phyloP scores from a whole-genome alignment of 164 flowering plant species.

The Vitis amurensis region DNA sequence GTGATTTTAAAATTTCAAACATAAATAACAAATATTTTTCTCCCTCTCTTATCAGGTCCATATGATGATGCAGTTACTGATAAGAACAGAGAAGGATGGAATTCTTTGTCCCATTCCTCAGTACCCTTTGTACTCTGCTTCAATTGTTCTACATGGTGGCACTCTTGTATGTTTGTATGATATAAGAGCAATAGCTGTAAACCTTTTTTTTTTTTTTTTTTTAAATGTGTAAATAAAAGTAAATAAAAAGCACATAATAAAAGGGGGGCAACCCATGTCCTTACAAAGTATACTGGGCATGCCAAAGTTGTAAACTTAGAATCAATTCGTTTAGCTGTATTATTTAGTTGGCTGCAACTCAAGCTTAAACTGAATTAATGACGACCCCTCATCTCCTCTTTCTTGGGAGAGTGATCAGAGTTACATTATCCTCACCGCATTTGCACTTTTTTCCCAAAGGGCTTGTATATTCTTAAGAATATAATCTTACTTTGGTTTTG shows the following conservation, averaged over 20 bases:
- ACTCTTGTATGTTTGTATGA: constrained; percentile 63
- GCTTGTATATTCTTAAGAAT: neutral
- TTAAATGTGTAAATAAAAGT: too few relatives aligned
- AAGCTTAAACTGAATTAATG: too few relatives aligned
- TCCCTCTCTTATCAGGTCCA: constrained; percentile 61
- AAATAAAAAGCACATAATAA: too few relatives aligned
- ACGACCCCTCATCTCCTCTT: too few relatives aligned
- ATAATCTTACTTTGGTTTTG: constrained; percentile 8
- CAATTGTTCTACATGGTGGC: constrained; percentile 98
- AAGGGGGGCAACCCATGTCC: too few relatives aligned
- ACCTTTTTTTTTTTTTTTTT: neutral
- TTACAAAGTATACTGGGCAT: too few relatives aligned
- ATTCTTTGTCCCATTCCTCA: constrained; percentile 98
- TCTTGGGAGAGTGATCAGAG: too few relatives aligned
- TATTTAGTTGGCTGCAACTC: neutral
- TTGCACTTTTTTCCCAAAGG: too few relatives aligned
- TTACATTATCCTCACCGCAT: too few relatives aligned
- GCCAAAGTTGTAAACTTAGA: too few relatives aligned
- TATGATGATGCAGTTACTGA: constrained; percentile 96
- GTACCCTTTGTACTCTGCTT: constrained; percentile 97
- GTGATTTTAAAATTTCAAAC: neutral
- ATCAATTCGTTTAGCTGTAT: too few relatives aligned
- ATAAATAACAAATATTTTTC: constrained; percentile 1
- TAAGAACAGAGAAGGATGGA: constrained; percentile 89
- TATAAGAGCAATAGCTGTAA: neutral